phyloP scores from a whole-genome alignment of 805 yeast species.

The Blastobotrys parvus region DNA sequence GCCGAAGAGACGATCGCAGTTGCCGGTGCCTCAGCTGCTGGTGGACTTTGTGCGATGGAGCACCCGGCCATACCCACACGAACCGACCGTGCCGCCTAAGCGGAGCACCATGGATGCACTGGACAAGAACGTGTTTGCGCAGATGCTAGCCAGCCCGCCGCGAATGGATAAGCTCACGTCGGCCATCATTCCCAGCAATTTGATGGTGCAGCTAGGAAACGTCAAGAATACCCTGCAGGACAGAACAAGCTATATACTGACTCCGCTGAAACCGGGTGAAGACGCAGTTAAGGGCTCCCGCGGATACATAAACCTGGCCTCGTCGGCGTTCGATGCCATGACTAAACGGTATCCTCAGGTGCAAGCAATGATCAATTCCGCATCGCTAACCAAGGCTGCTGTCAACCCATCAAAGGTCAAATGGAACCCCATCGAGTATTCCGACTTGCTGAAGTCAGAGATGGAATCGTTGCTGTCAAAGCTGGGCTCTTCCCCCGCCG shows the following conservation, averaged over 20 bases:
- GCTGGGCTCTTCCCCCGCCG: not conserved
- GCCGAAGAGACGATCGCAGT: too few species aligned
- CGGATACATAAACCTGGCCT: not conserved
- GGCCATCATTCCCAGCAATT: constrained; percentile 32
- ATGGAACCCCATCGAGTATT: not conserved
- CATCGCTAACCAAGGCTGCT: not conserved
- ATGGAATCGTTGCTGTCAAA: not conserved
- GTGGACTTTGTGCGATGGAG: not conserved
- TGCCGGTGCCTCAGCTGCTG: too few species aligned
- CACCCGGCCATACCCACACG: not conserved
- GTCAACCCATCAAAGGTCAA: not conserved
- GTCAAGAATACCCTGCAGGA: constrained; percentile 5
- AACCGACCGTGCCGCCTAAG: not conserved
- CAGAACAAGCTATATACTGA: not conserved
- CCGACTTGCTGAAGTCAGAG: not conserved
- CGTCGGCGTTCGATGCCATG: not conserved
- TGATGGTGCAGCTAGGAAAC: constrained; percentile 30
- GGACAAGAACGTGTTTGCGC: constrained; percentile 32
- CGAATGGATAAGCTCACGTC: constrained; percentile 34
- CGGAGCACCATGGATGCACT: constrained; percentile 12
- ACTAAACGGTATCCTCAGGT: not conserved
- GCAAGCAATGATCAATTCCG: not conserved
- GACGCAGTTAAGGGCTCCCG: not conserved
- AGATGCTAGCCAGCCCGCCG: constrained; percentile 35
- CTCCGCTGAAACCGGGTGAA: not conserved